Evolutionary conservation across 257 asterid species (phyloP).

Genomic region (Solanum habrochaites): DNA sequence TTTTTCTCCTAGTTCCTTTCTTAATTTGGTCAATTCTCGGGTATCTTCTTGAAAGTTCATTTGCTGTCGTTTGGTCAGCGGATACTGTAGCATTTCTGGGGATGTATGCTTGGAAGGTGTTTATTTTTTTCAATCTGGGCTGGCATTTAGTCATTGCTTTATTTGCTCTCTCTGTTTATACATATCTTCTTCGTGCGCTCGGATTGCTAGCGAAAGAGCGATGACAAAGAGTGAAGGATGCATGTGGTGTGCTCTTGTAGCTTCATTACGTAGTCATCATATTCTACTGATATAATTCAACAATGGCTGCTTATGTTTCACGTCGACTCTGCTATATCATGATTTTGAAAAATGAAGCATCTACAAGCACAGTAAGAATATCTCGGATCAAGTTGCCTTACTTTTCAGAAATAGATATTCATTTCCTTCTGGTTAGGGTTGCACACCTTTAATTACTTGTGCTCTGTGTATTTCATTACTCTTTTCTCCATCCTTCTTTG

Average conservation of each 20-base stretch:
- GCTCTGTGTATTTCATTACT: not conserved
- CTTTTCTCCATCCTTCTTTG: not conserved
- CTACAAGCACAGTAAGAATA: not conserved
- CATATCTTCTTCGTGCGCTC: constrained; percentile 1
- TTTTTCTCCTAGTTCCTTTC: constrained; percentile 68
- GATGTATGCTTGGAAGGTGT: constrained; percentile 98
- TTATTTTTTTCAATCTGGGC: not conserved
- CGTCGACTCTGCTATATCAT: not conserved
- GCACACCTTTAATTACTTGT: not conserved
- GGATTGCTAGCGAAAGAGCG: constrained; percentile 22
- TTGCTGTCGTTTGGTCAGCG: constrained; percentile 94
- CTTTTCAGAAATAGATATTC: not conserved
- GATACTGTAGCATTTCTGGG: constrained; percentile 68
- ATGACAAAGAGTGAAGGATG: not conserved
- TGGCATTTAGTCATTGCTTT: too few species aligned
- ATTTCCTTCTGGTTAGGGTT: not conserved
- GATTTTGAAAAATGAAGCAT: not conserved
- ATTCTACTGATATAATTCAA: not conserved
- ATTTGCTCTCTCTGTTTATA: not conserved
- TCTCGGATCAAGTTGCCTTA: not conserved
- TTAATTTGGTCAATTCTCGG: constrained; percentile 67
- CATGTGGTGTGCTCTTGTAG: not conserved
- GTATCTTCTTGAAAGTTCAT: constrained; percentile 87
- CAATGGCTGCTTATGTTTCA: not conserved
- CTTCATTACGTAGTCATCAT: not conserved